Evolutionary conservation across 805 yeast genomes (phyloP).

Genomic region (Starmera dryadoides): DNA sequence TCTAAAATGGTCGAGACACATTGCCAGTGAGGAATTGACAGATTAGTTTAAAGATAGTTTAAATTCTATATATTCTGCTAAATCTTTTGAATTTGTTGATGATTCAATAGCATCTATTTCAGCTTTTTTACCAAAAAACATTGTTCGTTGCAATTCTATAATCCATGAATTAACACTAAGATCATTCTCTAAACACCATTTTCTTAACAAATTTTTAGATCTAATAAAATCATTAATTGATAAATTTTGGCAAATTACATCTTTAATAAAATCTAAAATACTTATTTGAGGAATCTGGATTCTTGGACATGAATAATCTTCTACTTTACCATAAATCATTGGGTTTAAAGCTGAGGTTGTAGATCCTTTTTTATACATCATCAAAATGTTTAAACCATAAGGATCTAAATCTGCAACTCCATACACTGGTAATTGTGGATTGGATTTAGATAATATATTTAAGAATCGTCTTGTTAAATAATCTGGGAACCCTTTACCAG

Average conservation of each 20-base stretch:
- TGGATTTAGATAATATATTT: conserved; percentile 14
- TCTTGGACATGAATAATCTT: conserved; percentile 3
- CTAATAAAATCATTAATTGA: conserved; percentile 21
- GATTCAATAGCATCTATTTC: conserved; percentile 42
- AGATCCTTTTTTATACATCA: conserved; percentile 29
- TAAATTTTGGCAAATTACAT: conserved; percentile 12
- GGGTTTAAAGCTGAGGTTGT: not conserved
- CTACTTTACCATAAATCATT: conserved; percentile 4
- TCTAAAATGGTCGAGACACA: too few relatives aligned
- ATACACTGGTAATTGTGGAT: conserved; percentile 26
- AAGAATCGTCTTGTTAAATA: conserved; percentile 41
- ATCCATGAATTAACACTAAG: conserved; percentile 8
- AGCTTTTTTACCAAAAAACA: conserved; percentile 47
- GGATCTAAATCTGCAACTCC: conserved; percentile 62
- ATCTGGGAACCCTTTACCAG: conserved; percentile 73
- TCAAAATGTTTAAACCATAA: conserved; percentile 53
- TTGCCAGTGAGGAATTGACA: too few relatives aligned
- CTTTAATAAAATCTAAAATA: conserved; percentile 11
- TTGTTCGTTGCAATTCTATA: conserved; percentile 50
- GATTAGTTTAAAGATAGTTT: too few relatives aligned
- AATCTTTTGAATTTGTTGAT: too few relatives aligned
- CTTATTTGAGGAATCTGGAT: conserved; percentile 12
- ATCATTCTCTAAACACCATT: conserved; percentile 3
- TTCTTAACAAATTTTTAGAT: conserved; percentile 15
- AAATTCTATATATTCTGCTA: too few relatives aligned